Conservation (phyloP, 2,329 filamentous ascomycete genomes). For the Cladosporium sp. region DNA sequence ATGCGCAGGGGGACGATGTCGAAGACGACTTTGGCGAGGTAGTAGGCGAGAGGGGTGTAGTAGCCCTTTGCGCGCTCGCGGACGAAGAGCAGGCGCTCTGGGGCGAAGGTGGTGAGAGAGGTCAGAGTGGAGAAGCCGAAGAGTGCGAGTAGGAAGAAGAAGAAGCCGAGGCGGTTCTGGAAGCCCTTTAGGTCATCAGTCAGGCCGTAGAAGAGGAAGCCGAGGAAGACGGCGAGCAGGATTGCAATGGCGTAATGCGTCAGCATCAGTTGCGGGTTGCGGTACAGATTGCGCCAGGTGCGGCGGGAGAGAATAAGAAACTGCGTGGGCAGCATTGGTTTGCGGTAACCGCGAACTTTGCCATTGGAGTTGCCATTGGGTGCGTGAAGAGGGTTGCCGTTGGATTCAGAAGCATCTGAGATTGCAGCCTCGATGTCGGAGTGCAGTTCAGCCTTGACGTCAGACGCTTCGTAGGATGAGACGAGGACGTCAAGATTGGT, state of each 20-base stretch:
- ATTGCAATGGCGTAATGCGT: constrained; percentile 98
- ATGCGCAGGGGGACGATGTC: constrained; percentile 94
- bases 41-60: constrained; percentile 92
- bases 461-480: constrained; percentile 71
- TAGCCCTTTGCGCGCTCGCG: constrained; percentile 95
- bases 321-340: constrained; percentile 76
- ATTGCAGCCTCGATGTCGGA: constrained; percentile 78
- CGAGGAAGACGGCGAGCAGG: constrained; percentile 86
- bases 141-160: constrained; percentile 93
- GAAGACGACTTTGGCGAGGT: constrained; percentile 94
- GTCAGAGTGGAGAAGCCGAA: constrained; percentile 97
- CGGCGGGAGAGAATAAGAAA: constrained; percentile 86
- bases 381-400: constrained; percentile 55
- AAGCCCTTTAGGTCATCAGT: constrained; percentile 96
- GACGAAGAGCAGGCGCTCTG: constrained; percentile 86
- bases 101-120: constrained; percentile 87
- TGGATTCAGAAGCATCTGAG: constrained; percentile 63
- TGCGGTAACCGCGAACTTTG: constrained; percentile 73
- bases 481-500: constrained; percentile 84
- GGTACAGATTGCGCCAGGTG: constrained; percentile 96
- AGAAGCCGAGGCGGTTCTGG: constrained; percentile 93
- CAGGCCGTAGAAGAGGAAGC: constrained; percentile 93
- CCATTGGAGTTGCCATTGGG: constrained; percentile 52
- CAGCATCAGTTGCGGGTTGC: constrained; percentile 97
- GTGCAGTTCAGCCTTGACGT: constrained; percentile 70